Conservation (phyloP, 768 basidiomycete genomes). For the Dacryopinax spathularia region DNA sequence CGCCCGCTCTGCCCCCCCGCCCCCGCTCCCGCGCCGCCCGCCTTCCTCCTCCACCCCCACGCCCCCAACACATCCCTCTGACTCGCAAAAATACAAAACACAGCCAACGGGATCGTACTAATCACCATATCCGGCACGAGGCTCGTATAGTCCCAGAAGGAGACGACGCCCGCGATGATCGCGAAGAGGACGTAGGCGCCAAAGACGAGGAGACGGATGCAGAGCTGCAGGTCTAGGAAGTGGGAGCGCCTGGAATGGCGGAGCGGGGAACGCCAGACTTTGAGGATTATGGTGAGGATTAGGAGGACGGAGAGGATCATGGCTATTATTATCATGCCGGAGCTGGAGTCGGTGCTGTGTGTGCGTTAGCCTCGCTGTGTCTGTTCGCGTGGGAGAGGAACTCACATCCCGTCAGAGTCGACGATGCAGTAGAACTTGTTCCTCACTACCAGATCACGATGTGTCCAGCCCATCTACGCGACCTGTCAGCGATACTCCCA, state of each 20-base stretch:
- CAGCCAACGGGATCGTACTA: not conserved
- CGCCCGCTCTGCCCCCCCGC: too few species aligned
- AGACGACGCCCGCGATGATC: not conserved
- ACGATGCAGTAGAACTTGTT: conserved; percentile 8
- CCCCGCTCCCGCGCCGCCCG: too few species aligned
- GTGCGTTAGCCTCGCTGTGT: not conserved
- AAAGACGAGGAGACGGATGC: conserved; percentile 5
- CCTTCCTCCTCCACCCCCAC: not conserved
- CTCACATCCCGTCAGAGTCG: not conserved
- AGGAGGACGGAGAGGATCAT: conserved; percentile 6
- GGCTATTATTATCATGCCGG: conserved; percentile 1
- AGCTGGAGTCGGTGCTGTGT: not conserved
- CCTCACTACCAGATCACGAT: not conserved
- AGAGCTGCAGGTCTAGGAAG: conserved; percentile 5
- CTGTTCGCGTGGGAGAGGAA: not conserved
- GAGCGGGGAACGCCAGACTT: not conserved
- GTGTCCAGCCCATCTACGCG: not conserved
- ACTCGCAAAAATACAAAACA: conserved; percentile 7
- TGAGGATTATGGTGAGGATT: not conserved
- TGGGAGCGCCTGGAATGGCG: not conserved
- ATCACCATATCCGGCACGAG: conserved; percentile 6
- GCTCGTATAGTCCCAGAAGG: conserved; percentile 4
- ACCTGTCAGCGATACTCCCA: not conserved
- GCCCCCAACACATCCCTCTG: conserved; percentile 4
- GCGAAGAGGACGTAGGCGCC: conserved; percentile 8